Conservation (phyloP, 495 filamentous ascomycete species). For the Gamarada debralockiae region DNA sequence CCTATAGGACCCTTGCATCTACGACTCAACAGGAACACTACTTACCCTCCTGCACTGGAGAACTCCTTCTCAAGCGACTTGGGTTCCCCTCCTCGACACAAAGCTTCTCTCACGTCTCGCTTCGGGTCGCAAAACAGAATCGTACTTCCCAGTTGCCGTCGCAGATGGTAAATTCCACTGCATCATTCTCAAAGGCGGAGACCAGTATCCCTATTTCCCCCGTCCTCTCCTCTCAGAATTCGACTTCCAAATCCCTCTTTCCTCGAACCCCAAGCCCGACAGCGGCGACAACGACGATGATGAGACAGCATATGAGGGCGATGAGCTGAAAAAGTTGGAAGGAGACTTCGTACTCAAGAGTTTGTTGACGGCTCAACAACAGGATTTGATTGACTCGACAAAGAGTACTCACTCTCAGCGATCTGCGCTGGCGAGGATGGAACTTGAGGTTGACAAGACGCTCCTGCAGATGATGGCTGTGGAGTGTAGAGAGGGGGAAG, state of each 20-base stretch:
- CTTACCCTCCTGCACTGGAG: constrained; percentile 91
- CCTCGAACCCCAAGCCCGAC: constrained; percentile 35
- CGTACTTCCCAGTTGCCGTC: constrained; percentile 93
- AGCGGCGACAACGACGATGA: constrained; percentile 27
- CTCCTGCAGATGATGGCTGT: constrained; percentile 84
- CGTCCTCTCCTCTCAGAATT: constrained; percentile 90
- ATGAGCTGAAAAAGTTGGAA: constrained; percentile 50
- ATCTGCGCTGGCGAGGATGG: constrained; percentile 61
- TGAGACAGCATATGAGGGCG: constrained; percentile 33
- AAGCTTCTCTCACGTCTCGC: constrained; percentile 75
- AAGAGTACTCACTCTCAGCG: constrained; percentile 55
- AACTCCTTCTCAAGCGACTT: constrained; percentile 73
- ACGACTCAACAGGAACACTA: constrained; percentile 84
- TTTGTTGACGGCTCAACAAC: constrained; percentile 63
- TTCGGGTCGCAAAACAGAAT: constrained; percentile 79
- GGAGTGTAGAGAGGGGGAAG: constrained; percentile 90
- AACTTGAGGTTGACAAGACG: constrained; percentile 80
- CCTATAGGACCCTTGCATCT: constrained; percentile 77
- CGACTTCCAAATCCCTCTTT: constrained; percentile 81
- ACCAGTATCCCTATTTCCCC: constrained; percentile 92
- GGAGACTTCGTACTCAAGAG: constrained; percentile 76
- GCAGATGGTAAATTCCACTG: constrained; percentile 93
- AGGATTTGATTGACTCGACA: constrained; percentile 64
- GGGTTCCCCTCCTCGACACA: constrained; percentile 91
- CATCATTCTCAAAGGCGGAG: constrained; percentile 95